Percentiles rank a stretch among this genome's conserved stretches.
phyloP scores from a whole-genome alignment of 495 filamentous ascomycete genomes.

The Eremomyces bilateralis region DNA sequence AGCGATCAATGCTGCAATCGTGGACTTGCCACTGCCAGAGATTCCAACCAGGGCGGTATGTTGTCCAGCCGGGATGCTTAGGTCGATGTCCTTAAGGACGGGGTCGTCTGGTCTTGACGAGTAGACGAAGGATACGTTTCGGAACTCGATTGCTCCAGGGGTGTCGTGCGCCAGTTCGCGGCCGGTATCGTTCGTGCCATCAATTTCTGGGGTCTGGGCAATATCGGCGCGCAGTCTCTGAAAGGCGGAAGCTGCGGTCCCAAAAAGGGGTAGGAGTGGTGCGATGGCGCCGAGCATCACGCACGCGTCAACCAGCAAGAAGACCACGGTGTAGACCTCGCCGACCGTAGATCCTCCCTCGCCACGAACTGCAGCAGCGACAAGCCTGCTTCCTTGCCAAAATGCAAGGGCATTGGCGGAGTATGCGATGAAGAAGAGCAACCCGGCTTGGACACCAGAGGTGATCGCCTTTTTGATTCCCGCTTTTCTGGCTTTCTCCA shows the following conservation, averaged over 20 bases:
- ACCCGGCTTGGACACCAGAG: constrained; percentile 37
- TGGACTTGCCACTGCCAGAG: constrained; percentile 88
- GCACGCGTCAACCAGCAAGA: constrained; percentile 40
- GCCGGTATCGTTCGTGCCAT: constrained; percentile 21
- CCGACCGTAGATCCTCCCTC: constrained; percentile 26
- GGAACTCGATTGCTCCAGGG: constrained; percentile 19
- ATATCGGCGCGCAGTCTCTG: constrained; percentile 29
- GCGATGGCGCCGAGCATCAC: constrained; percentile 40
- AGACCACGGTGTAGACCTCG: constrained; percentile 41
- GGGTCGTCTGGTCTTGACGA: constrained; percentile 43
- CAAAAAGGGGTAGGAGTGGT: constrained; percentile 38
- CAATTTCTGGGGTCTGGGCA: constrained; percentile 27
- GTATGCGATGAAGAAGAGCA: constrained; percentile 44
- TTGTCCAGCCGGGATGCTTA: constrained; percentile 49
- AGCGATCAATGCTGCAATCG: constrained; percentile 56
- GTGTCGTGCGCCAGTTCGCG: constrained; percentile 16
- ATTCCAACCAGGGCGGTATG: constrained; percentile 66
- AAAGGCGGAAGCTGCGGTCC: constrained; percentile 31
- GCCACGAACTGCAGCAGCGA: constrained; percentile 26
- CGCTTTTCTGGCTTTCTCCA: constrained; percentile 25
- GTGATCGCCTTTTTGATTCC: constrained; percentile 37
- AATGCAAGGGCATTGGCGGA: constrained; percentile 43
- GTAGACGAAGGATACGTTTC: constrained; percentile 67
- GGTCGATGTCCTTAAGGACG: constrained; percentile 35
- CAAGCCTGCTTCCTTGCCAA: constrained; percentile 36